phyloP scores from a whole-genome alignment of 495 filamentous ascomycete species.

The Bryoglossum gracile region DNA sequence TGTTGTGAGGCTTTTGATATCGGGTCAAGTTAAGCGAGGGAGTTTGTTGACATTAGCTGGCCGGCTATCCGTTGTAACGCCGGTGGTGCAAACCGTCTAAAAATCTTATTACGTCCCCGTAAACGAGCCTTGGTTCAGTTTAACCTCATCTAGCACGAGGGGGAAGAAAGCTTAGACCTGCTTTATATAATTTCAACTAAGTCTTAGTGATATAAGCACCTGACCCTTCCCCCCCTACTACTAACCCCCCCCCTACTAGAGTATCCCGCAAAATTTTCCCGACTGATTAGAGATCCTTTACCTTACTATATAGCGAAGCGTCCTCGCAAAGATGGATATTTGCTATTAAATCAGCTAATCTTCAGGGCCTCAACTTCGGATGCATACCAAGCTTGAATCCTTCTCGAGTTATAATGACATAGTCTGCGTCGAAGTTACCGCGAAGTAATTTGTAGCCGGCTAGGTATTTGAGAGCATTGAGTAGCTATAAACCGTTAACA shows the following conservation, averaged over 20 bases:
- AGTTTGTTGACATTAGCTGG: no score
- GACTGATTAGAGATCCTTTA: constrained; percentile 14
- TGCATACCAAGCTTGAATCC: constrained; percentile 19
- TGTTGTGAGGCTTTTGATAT: no score
- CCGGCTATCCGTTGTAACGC: no score
- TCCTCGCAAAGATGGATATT: constrained; percentile 16
- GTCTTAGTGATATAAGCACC: no score
- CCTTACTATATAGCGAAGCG: background rate
- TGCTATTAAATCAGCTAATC: constrained; percentile 7
- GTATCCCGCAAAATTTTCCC: constrained; percentile 7
- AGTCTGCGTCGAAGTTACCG: constrained; percentile 10
- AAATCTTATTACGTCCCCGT: no score
- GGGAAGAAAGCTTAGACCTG: no score
- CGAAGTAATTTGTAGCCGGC: constrained; percentile 8
- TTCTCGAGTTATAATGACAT: constrained; percentile 17
- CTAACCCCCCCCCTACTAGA: background rate
- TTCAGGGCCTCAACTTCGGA: background rate
- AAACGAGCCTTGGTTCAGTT: no score
- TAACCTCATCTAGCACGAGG: no score
- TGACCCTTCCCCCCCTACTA: no score
- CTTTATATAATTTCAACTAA: no score
- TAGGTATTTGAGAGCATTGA: constrained; percentile 13
- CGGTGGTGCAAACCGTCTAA: no score
- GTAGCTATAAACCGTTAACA: constrained; percentile 5
- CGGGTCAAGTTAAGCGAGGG: no score